Conservation (phyloP, 2,329 filamentous ascomycete species). For the Calonectria montana region DNA sequence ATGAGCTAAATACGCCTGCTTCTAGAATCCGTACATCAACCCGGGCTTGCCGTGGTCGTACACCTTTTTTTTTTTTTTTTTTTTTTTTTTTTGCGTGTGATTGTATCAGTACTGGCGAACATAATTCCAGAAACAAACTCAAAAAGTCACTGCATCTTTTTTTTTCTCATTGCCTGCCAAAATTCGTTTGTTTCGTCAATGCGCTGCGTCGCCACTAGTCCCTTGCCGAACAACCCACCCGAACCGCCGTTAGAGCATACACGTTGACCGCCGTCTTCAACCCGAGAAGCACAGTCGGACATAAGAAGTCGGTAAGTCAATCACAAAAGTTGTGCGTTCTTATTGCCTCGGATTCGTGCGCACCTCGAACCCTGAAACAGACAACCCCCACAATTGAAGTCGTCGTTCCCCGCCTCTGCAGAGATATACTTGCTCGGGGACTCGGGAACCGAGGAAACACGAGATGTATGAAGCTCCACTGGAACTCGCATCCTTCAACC, state of each 20-base stretch:
- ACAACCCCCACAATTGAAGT: not conserved
- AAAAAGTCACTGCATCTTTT: not conserved
- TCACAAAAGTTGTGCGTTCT: not conserved
- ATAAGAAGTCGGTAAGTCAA: not conserved
- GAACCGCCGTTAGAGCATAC: not conserved
- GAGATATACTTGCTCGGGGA: not conserved
- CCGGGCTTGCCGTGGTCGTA: not conserved
- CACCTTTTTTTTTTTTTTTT: not conserved
- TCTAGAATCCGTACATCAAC: not conserved
- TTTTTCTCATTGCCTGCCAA: not conserved
- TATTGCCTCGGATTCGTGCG: not conserved
- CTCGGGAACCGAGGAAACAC: not conserved
- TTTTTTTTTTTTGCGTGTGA: not conserved
- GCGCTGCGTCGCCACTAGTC: conserved; percentile 2
- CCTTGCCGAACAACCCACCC: not conserved
- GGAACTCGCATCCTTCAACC: not conserved
- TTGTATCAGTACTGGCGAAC: not conserved
- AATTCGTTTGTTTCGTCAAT: not conserved
- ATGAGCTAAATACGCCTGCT: conserved; percentile 17
- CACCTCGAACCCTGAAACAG: not conserved
- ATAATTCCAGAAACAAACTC: not conserved
- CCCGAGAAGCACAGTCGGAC: not conserved
- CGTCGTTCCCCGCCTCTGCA: conserved; percentile 8
- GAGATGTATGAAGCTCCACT: not conserved
- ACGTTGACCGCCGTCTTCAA: not conserved